Percentiles rank a stretch among this genome's conserved stretches.
Conservation (phyloP, 129 eudicot species). For the Arctium minus region DNA sequence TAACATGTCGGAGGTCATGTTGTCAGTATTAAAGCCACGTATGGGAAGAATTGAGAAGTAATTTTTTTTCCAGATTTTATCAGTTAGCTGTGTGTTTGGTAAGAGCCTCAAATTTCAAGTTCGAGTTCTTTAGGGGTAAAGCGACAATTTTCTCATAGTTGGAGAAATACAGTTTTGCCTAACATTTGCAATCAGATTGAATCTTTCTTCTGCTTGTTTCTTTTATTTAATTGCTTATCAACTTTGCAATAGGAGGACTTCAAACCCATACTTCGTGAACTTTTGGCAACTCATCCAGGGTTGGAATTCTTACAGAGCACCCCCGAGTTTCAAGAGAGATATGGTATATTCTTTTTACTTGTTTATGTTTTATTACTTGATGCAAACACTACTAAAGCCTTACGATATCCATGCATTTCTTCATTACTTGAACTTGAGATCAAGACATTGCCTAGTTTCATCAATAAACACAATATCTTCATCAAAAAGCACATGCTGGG, state of each 20-base stretch:
- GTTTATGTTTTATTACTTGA: not conserved
- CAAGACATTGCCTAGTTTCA: not conserved
- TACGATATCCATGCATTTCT: too few relatives aligned
- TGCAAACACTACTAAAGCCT: not conserved
- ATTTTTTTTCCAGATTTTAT: not conserved
- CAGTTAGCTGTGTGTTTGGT: not conserved
- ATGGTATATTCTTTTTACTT: conserved; percentile 35
- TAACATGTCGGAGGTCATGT: not conserved
- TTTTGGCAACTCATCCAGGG: conserved; percentile 66
- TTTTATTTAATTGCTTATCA: not conserved
- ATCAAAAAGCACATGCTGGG: too few relatives aligned
- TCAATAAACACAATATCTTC: too few relatives aligned
- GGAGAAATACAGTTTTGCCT: not conserved
- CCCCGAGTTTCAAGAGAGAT: conserved; percentile 72
- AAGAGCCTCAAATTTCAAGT: not conserved
- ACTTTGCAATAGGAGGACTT: conserved; percentile 54
- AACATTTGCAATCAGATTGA: conserved; percentile 9
- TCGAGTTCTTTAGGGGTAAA: not conserved
- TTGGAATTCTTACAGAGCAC: conserved; percentile 64
- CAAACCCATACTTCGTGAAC: conserved; percentile 64
- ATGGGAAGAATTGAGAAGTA: not conserved
- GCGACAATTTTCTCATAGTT: not conserved
- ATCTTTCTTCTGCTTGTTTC: not conserved
- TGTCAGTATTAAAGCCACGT: not conserved
- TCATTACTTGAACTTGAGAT: too few relatives aligned